A percentile compares a stretch with the other conserved stretches of the same genome.
These are phyloP conservation scores for Verruconis gallopava DNA, from an alignment of 2,329 filamentous ascomycete species.

Conservation along the genomic window DNA sequence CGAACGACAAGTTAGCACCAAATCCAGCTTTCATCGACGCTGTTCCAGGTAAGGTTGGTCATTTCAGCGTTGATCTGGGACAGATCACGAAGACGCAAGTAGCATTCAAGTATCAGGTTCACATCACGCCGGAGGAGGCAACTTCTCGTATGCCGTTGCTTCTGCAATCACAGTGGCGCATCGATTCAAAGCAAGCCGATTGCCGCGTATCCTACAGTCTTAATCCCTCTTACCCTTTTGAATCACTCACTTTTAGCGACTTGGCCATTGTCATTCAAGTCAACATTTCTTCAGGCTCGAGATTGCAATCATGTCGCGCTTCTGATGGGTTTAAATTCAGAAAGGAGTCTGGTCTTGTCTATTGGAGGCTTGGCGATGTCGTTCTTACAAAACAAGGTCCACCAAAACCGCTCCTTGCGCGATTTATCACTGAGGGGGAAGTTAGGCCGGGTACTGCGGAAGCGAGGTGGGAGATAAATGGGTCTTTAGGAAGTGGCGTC, in stretches of 20 bases:
- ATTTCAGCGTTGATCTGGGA: conserved; percentile 64
- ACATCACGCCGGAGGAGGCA: conserved; percentile 45
- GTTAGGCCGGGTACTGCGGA: conserved; percentile 67
- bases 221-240: conserved; percentile 51
- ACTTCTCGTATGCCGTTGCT: conserved; percentile 56
- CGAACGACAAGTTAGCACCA: conserved; percentile 83
- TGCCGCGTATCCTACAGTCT: conserved; percentile 73
- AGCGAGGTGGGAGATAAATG: conserved; percentile 62
- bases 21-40: conserved; percentile 85
- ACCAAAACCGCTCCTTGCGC: conserved; percentile 57
- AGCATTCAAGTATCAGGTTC: conserved; percentile 86
- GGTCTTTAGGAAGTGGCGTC: conserved; percentile 35
- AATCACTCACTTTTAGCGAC: conserved; percentile 52
- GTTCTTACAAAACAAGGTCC: conserved; percentile 44
- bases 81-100: conserved; percentile 60
- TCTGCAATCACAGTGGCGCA: conserved; percentile 67
- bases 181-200: conserved; percentile 73
- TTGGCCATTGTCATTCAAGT: conserved; percentile 61
- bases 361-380: conserved; percentile 70
- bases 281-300: conserved; percentile 41
- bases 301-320: conserved; percentile 55
- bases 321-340: conserved; percentile 53
- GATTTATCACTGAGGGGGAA: conserved; percentile 61
- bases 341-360: conserved; percentile 62
- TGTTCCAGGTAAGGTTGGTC: conserved; percentile 53